Evolutionary conservation across 805 yeast species (phyloP).

Genomic region (Wickerhamomyces subpelliculosus): DNA sequence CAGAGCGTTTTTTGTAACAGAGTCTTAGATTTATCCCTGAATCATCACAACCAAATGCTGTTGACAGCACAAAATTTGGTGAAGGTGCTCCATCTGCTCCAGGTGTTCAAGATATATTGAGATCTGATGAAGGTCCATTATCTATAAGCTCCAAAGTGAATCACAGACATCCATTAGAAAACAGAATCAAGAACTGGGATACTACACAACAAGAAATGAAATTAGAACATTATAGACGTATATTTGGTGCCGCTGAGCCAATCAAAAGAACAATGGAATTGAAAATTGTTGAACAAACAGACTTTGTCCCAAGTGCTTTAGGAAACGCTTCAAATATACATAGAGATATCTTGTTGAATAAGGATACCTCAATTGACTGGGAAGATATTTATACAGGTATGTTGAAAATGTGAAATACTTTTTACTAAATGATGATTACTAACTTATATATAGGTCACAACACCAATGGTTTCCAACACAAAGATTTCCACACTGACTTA

Average conservation of each 20-base stretch:
- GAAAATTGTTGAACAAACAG: constrained; percentile 60
- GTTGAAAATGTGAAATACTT: constrained; percentile 5
- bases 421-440: not conserved
- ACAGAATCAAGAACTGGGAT: constrained; percentile 75
- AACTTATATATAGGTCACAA: constrained; percentile 30
- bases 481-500: constrained; percentile 68
- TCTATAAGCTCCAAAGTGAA: constrained; percentile 52
- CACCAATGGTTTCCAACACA: constrained; percentile 24
- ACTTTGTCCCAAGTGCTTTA: constrained; percentile 56
- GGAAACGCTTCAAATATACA: constrained; percentile 60
- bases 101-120: constrained; percentile 61
- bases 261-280: constrained; percentile 88
- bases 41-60: constrained; percentile 34
- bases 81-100: constrained; percentile 56
- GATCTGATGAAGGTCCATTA: constrained; percentile 56
- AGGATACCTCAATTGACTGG: constrained; percentile 81
- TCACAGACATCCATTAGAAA: constrained; percentile 81
- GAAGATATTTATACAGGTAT: constrained; percentile 75
- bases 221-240: constrained; percentile 71
- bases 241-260: constrained; percentile 92
- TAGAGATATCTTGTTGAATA: constrained; percentile 70
- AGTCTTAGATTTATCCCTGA: constrained; percentile 49
- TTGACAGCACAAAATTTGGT: constrained; percentile 46
- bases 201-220: constrained; percentile 60
- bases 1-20: constrained; percentile 2